Percentiles rank a stretch among this genome's conserved stretches.
Evolutionary conservation across 176 grass and related monocot species (phyloP).

Genomic region (Poa annua): DNA sequence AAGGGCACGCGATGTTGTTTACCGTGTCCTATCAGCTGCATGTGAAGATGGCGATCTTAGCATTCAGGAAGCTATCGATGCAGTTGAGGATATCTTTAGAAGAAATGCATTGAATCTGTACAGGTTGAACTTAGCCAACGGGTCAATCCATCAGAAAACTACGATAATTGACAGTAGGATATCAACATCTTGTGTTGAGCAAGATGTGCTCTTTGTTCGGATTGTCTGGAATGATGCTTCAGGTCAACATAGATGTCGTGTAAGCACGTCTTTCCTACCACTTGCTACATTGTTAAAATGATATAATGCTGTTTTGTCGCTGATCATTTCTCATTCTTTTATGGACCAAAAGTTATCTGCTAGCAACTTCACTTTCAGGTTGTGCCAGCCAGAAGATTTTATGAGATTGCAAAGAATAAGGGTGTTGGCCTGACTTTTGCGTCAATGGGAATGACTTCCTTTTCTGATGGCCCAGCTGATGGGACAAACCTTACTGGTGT

Average conservation of each 20-base stretch:
- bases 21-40: slow-evolving; percentile 61
- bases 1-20: slow-evolving; percentile 86
- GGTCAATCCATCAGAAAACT: slow-evolving; percentile 47
- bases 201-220: slow-evolving; percentile 82
- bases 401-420: slow-evolving; percentile 73
- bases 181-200: slow-evolving; percentile 42
- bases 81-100: slow-evolving; percentile 85
- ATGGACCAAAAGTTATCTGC: slow-evolving; percentile 13
- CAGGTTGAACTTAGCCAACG: slow-evolving; percentile 63
- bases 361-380: slow-evolving; percentile 59
- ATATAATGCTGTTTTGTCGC: not conserved
- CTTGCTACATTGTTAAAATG: slow-evolving; percentile 15
- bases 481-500: slow-evolving; percentile 87
- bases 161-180: slow-evolving; percentile 24
- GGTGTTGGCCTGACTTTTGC: slow-evolving; percentile 84
- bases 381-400: slow-evolving; percentile 77
- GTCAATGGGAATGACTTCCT: slow-evolving; percentile 84
- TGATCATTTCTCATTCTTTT: slow-evolving; percentile 24
- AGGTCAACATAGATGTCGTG: slow-evolving; percentile 91
- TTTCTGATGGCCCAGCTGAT: slow-evolving; percentile 79
- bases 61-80: slow-evolving; percentile 78
- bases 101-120: slow-evolving; percentile 82
- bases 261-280: slow-evolving; percentile 55
- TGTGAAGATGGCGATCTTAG: slow-evolving; percentile 94
- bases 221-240: slow-evolving; percentile 89